Evolutionary conservation across 148 eudicot species (phyloP).

Genomic region (Persicaria maculosa): DNA sequence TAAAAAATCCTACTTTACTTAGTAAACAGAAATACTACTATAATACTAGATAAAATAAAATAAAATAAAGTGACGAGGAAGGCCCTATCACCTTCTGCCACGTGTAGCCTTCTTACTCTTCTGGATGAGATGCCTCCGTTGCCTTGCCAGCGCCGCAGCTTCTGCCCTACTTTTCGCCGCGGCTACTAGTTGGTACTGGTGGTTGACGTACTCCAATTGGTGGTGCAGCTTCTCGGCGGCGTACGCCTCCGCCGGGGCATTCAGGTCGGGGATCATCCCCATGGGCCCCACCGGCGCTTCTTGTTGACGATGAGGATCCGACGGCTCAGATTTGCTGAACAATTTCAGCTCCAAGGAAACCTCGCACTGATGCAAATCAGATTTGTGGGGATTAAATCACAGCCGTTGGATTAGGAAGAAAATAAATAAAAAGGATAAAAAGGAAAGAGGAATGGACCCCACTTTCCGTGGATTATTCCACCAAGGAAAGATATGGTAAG

Average conservation of each 20-base stretch:
- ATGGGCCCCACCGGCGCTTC: not conserved
- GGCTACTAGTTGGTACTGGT: not conserved
- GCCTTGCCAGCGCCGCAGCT: slow-evolving; percentile 8
- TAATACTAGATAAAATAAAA: not conserved
- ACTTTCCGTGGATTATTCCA: too few relatives aligned
- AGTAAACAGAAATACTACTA: too few relatives aligned
- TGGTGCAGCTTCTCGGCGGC: not conserved
- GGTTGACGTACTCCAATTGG: not conserved
- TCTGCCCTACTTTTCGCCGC: slow-evolving; percentile 4
- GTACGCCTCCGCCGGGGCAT: slow-evolving; percentile 1
- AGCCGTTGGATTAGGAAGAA: not conserved
- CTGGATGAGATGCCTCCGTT: slow-evolving; percentile 12
- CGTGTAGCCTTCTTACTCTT: slow-evolving; percentile 3
- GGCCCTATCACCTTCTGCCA: not conserved
- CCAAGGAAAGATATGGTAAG: not conserved
- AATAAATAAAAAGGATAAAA: too few relatives aligned
- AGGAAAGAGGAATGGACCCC: too few relatives aligned
- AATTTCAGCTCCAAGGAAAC: not conserved
- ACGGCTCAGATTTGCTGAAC: slow-evolving; percentile 1
- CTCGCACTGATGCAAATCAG: not conserved
- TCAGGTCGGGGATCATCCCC: slow-evolving; percentile 1
- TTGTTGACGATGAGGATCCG: not conserved
- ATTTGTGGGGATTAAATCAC: not conserved
- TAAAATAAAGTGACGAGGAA: not conserved
- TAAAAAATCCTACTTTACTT: too few relatives aligned